phyloP scores from a whole-genome alignment of 768 basidiomycete species.

The Kwoniella heveanensis region DNA sequence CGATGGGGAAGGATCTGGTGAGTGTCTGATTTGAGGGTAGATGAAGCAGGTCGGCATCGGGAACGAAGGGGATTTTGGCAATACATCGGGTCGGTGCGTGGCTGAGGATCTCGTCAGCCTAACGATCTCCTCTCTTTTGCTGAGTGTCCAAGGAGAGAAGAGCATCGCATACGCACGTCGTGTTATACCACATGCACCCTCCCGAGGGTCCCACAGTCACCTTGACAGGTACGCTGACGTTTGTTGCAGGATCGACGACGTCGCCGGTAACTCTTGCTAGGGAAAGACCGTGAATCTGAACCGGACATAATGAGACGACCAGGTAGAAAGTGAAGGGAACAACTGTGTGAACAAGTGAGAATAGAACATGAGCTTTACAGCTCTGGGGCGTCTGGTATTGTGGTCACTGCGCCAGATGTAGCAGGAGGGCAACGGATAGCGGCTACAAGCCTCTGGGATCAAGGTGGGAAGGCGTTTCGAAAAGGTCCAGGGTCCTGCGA shows the following conservation, averaged over 20 bases:
- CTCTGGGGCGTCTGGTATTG: too few relatives aligned
- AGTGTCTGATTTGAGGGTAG: constrained; percentile 3
- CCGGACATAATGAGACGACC: not conserved
- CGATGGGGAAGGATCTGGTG: constrained; percentile 5
- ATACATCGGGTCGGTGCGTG: not conserved
- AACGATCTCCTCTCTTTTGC: too few relatives aligned
- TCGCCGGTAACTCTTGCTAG: constrained; percentile 9
- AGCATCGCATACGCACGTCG: constrained; percentile 1
- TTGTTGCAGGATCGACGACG: not conserved
- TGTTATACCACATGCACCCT: constrained; percentile 13
- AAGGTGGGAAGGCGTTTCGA: too few relatives aligned
- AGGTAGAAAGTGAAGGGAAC: constrained; percentile 12
- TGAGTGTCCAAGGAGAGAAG: too few relatives aligned
- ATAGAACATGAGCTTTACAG: too few relatives aligned
- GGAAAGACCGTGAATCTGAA: not conserved
- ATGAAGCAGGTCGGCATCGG: not conserved
- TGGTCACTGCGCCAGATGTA: too few relatives aligned
- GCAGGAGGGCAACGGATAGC: too few relatives aligned
- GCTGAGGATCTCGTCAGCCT: not conserved
- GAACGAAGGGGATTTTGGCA: constrained; percentile 9
- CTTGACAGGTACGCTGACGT: not conserved
- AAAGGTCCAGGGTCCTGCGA: too few relatives aligned
- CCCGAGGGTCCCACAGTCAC: constrained; percentile 12
- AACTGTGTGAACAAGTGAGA: too few relatives aligned
- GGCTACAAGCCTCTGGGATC: too few relatives aligned